Evolutionary conservation across 2,329 filamentous ascomycete genomes (phyloP).

Genomic region (Apiospora saccharicola): DNA sequence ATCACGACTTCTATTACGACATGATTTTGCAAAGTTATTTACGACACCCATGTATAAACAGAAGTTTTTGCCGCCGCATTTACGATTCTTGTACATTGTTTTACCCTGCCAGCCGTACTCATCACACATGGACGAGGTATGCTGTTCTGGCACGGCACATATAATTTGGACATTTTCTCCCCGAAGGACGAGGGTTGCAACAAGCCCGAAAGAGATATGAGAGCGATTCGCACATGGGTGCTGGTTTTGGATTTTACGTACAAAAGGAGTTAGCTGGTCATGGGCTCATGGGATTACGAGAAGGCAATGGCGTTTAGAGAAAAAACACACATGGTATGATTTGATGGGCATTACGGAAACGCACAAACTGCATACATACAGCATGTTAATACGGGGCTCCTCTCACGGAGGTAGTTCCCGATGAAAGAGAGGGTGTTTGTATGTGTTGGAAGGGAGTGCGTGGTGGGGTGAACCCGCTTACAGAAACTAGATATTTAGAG

Average conservation of each 20-base stretch:
- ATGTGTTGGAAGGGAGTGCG: neutral
- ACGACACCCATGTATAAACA: constrained; percentile 17
- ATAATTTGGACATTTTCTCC: neutral
- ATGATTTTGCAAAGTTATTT: neutral
- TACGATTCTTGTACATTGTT: constrained; percentile 15
- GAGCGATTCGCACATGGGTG: neutral
- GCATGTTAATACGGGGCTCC: neutral
- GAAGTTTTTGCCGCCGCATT: constrained; percentile 12
- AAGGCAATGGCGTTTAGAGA: constrained; percentile 15
- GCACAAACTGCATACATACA: neutral
- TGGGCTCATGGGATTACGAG: constrained; percentile 10
- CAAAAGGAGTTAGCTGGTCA: neutral
- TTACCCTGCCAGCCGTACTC: neutral
- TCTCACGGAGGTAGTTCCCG: neutral
- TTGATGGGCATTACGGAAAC: neutral
- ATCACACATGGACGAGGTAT: neutral
- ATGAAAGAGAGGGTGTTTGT: neutral
- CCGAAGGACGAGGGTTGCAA: neutral
- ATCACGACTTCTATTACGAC: neutral
- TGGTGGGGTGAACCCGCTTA: neutral
- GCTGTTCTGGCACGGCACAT: neutral
- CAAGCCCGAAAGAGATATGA: neutral
- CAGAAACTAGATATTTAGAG: neutral
- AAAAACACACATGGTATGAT: neutral
- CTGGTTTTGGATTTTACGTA: constrained; percentile 5